These are phyloP conservation scores for Sherardia arvensis DNA, from an alignment of 257 asterid species.

Conservation along the genomic window DNA sequence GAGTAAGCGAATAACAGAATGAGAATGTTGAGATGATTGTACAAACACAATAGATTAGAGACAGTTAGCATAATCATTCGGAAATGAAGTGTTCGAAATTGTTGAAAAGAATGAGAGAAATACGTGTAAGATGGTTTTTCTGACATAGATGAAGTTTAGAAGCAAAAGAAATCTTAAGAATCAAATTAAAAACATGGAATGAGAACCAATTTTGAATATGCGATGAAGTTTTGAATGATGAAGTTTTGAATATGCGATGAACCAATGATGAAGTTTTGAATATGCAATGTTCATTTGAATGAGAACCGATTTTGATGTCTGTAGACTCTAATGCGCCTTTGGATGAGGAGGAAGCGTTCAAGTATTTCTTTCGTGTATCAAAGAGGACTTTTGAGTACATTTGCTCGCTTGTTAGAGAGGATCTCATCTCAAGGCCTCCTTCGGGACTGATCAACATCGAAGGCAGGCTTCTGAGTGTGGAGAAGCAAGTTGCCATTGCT, in stretches of 20 bases:
- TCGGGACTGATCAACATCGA: slow-evolving; percentile 95
- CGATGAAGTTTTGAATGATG: too few relatives aligned
- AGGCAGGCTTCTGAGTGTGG: slow-evolving; percentile 94
- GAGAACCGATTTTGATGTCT: not conserved
- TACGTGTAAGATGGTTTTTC: too few relatives aligned
- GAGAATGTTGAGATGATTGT: not conserved
- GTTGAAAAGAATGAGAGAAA: not conserved
- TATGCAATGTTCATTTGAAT: too few relatives aligned
- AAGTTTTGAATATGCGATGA: too few relatives aligned
- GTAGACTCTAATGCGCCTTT: slow-evolving; percentile 42
- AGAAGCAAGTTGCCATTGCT: slow-evolving; percentile 96
- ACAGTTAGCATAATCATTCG: too few relatives aligned
- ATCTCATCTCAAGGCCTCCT: slow-evolving; percentile 96
- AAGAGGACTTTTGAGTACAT: slow-evolving; percentile 77
- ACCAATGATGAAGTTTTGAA: too few relatives aligned
- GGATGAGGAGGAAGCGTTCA: slow-evolving; percentile 77
- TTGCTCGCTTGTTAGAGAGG: slow-evolving; percentile 80
- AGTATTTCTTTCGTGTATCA: slow-evolving; percentile 71
- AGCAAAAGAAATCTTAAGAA: not conserved
- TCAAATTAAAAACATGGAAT: not conserved
- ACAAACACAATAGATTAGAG: too few relatives aligned
- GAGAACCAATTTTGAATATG: too few relatives aligned
- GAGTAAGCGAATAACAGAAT: not conserved
- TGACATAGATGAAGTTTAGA: not conserved
- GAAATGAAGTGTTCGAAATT: not conserved